Evolutionary conservation across 192 early-diverging fungal genomes (phyloP).

Genomic region (Entophlyctis helioformis): DNA sequence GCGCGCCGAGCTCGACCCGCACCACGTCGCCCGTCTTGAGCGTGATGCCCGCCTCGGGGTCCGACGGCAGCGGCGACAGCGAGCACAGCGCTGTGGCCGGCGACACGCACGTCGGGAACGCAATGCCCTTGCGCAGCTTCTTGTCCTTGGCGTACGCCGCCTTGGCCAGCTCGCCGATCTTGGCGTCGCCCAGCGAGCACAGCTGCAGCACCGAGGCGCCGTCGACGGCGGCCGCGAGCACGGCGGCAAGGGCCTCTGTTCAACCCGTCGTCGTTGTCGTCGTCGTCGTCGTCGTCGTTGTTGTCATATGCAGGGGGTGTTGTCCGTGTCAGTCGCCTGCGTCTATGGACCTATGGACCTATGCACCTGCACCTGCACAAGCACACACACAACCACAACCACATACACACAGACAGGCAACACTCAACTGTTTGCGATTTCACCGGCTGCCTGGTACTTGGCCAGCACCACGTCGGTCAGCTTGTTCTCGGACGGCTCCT

Average conservation of each 20-base stretch:
- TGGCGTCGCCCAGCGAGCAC: slow-evolving; percentile 77
- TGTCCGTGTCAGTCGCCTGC: neutral
- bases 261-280: neutral
- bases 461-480: too few relatives aligned
- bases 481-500: too few relatives aligned
- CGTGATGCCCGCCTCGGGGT: slow-evolving; percentile 47
- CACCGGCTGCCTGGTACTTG: slow-evolving; percentile 39
- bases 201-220: slow-evolving; percentile 79
- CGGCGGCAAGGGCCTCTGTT: slow-evolving; percentile 55
- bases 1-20: slow-evolving; percentile 82
- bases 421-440: slow-evolving; percentile 36
- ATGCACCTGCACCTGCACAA: neutral
- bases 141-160: slow-evolving; percentile 71
- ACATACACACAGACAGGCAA: neutral
- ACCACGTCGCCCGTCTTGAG: slow-evolving; percentile 84
- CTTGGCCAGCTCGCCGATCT: slow-evolving; percentile 66
- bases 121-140: slow-evolving; percentile 51
- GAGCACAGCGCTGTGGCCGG: slow-evolving; percentile 79
- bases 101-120: slow-evolving; percentile 86
- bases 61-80: slow-evolving; percentile 71
- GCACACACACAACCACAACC: too few relatives aligned
- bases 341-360: neutral
- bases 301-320: too few relatives aligned
- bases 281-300: neutral
- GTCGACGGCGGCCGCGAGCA: slow-evolving; percentile 55